Percentiles rank a stretch among this genome's conserved stretches.
Conservation (phyloP, 176 grass and related monocot genomes). For the Chloris gayana region DNA sequence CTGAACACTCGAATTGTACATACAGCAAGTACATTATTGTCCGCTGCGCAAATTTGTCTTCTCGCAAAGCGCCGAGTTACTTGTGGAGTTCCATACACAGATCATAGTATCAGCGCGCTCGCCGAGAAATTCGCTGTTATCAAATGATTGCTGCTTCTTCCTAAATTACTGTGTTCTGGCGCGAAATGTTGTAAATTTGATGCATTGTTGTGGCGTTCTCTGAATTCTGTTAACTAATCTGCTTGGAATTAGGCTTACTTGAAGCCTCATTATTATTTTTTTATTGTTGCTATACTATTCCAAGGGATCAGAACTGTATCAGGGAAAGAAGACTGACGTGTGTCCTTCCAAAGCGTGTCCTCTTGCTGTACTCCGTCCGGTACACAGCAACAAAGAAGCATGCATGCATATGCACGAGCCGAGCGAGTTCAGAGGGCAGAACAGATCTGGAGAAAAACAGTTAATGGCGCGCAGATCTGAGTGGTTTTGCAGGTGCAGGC, state of each 20-base stretch:
- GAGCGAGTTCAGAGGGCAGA: slow-evolving; percentile 34
- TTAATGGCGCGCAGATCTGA: slow-evolving; percentile 49
- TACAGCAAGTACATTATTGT: slow-evolving; percentile 15
- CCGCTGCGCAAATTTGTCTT: not conserved
- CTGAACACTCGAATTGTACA: slow-evolving; percentile 44
- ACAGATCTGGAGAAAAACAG: slow-evolving; percentile 47
- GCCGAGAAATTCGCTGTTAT: not conserved
- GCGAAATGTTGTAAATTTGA: not conserved
- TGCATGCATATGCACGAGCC: slow-evolving; percentile 34
- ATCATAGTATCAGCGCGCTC: not conserved
- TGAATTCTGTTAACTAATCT: not conserved
- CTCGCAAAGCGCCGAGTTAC: not conserved
- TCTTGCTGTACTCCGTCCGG: slow-evolving; percentile 26
- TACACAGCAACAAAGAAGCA: slow-evolving; percentile 16
- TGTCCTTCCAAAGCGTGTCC: slow-evolving; percentile 43
- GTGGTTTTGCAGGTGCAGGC: slow-evolving; percentile 2
- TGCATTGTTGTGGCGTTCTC: not conserved
- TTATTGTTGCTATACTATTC: not conserved
- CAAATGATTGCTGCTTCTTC: not conserved
- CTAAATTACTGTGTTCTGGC: not conserved
- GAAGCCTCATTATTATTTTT: not conserved
- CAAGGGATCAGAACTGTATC: not conserved
- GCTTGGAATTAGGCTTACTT: not conserved
- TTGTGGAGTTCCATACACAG: not conserved
- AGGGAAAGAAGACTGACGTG: slow-evolving; percentile 28